Evolutionary conservation across 805 yeast species (phyloP).

Genomic region (Naumovozyma castellii): DNA sequence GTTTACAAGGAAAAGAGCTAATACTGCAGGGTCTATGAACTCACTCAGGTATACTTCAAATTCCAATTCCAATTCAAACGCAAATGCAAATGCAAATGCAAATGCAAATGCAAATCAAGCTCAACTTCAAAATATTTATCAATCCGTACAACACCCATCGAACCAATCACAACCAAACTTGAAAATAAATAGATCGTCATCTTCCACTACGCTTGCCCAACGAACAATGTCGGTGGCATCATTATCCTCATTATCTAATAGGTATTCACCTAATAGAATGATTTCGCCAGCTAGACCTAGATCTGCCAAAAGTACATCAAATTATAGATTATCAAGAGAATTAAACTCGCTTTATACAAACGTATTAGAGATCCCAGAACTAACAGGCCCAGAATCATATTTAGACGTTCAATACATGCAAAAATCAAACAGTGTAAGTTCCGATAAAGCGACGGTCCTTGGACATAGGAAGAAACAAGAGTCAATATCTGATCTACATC

Average conservation of each 20-base stretch:
- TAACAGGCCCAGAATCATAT: conserved; percentile 7
- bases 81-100: neutral
- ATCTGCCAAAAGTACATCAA: conserved; percentile 21
- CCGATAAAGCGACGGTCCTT: conserved; percentile 1
- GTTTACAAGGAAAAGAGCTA: conserved; percentile 26
- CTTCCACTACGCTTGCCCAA: conserved; percentile 9
- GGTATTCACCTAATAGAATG: conserved; percentile 25
- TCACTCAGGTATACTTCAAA: conserved; percentile 14
- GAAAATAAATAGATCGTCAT: conserved; percentile 2
- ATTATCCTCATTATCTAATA: conserved; percentile 17
- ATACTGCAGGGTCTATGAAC: conserved; percentile 26
- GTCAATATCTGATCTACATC: conserved; percentile 22
- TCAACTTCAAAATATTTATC: neutral
- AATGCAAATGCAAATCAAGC: neutral
- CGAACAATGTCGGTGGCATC: conserved; percentile 19
- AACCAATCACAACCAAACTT: conserved; percentile 4
- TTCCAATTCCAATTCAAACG: neutral
- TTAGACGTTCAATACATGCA: conserved; percentile 16
- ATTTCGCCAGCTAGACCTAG: conserved; percentile 26
- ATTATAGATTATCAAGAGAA: conserved; percentile 23
- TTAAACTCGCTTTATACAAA: conserved; percentile 13
- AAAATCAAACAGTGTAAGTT: conserved; percentile 4
- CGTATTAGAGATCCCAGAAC: conserved; percentile 11
- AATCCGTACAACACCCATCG: conserved; percentile 1
- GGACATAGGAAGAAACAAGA: conserved; percentile 26